Evolutionary conservation across 2,329 filamentous ascomycete species (phyloP), one percentile per base, ranked within the genome.

Genomic region (Dendryphion nanum): DNA sequence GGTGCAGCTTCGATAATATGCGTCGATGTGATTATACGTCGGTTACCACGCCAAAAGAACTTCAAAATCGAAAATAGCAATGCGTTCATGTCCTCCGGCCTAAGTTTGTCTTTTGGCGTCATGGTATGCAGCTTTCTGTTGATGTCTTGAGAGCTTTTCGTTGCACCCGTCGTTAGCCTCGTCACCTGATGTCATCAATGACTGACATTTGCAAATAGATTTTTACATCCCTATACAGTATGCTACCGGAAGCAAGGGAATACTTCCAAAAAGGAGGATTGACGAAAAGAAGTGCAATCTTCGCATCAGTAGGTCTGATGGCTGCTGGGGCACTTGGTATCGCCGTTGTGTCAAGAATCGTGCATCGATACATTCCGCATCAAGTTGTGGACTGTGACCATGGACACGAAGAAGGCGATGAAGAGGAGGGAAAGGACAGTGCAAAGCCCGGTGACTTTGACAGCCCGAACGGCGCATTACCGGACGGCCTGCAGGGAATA

Each of bases 81-180:
- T 70, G 75, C 75, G 16, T 98, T 98, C 62, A 75, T 96, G 4
- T 90, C 90, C 1, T 82, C 83, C 16, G 96, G 91, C 0, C 70
- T 97, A 44, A 95, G 90, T 66, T 70, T 98, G 48, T 96, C 89
- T 63, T 95, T 95, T 51, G 91, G 93, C 30, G 90, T 97, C 31
- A 95, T 98, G 89, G 90, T 95, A 66, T 49, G 79, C 61, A 17
- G 17, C 16, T 17, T 12, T 20, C 31, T 12, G 31, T 8, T 26
- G 10, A 38, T 18, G 18, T 14, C 17, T 21, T 13, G 12, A 18
- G 3, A 7, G 3, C 36, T 7, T 40, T 19, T 16, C 13, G 18
- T 30, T 36, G 6, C 5, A 18, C n/a, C 18, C 18, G 23, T 26
- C 23, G n/a, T 26, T 26, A 8, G n/a, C n/a, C 23, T 26, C 23